Conservation (phyloP, 805 yeast genomes). For the Metschnikowia shivogae region DNA sequence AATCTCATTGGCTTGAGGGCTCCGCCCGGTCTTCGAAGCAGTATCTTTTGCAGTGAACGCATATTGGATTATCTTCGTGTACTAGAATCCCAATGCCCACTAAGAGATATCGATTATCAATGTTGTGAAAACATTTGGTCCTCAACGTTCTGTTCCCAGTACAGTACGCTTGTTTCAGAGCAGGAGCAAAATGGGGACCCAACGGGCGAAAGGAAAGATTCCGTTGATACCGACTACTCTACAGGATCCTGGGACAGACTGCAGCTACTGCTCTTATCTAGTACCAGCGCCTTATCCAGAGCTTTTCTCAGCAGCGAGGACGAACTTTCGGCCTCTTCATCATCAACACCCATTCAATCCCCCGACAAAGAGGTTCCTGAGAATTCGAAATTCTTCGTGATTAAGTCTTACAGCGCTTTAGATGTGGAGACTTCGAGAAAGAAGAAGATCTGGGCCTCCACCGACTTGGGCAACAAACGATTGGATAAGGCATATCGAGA, state of each 20-base stretch:
- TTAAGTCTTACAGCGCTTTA: constrained; percentile 47
- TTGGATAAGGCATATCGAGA: constrained; percentile 41
- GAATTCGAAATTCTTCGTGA: constrained; percentile 39
- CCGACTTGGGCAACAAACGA: constrained; percentile 52
- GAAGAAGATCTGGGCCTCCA: constrained; percentile 56
- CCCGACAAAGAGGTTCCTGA: too few relatives aligned
- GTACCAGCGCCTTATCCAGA: not conserved
- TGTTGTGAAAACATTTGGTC: not conserved
- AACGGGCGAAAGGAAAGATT: not conserved
- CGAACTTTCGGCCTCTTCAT: too few relatives aligned
- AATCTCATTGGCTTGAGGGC: constrained; percentile 2
- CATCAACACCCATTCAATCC: too few relatives aligned
- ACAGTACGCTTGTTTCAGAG: not conserved
- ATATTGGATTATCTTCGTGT: not conserved
- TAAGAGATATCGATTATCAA: not conserved
- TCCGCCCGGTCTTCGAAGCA: not conserved
- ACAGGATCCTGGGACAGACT: not conserved
- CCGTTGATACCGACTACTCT: not conserved
- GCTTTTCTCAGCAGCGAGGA: not conserved
- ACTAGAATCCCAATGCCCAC: not conserved
- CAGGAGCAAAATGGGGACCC: not conserved
- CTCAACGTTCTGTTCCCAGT: not conserved
- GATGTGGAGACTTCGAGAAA: constrained; percentile 49
- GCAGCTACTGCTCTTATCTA: not conserved
- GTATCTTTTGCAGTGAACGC: not conserved